A percentile compares a stretch with the other conserved stretches of the same genome.
phyloP scores from a whole-genome alignment of 345 rosid genomes.

The Syzygium grande region DNA sequence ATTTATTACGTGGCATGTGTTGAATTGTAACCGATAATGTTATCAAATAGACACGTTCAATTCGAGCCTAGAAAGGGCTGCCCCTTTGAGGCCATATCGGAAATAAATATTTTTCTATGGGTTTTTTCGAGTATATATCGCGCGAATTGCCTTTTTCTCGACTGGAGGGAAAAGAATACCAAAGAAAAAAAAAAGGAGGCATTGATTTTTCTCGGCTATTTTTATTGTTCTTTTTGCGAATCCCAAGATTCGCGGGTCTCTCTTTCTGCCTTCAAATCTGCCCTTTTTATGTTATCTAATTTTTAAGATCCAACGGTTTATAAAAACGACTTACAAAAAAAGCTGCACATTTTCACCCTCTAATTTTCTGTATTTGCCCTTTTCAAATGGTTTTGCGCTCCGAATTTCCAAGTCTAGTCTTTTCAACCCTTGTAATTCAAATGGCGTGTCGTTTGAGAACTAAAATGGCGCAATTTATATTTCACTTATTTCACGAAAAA shows the following conservation, averaged over 20 bases:
- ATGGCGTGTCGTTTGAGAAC: background rate
- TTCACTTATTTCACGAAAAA: rapidly evolving
- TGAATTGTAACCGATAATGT: background rate
- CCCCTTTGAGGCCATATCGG: background rate
- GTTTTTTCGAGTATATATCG: background rate
- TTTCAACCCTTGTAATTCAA: background rate
- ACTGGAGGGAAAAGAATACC: background rate
- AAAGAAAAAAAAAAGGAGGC: background rate
- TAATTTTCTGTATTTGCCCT: background rate
- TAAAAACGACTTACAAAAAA: background rate
- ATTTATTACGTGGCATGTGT: background rate
- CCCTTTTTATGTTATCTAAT: background rate
- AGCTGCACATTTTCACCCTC: background rate
- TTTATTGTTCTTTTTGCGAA: background rate
- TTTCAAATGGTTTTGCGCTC: background rate
- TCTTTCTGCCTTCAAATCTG: background rate
- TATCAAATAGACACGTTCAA: background rate
- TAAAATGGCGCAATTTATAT: background rate
- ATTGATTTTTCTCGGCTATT: background rate
- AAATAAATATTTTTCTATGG: background rate
- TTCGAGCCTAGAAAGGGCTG: background rate
- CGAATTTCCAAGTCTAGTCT: background rate
- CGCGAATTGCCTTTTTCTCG: background rate
- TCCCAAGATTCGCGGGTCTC: background rate
- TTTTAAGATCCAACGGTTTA: background rate